Percentiles rank a stretch among this genome's conserved stretches.
Conservation (phyloP, 2,329 filamentous ascomycete species). For the Pseudonectria buxi region DNA sequence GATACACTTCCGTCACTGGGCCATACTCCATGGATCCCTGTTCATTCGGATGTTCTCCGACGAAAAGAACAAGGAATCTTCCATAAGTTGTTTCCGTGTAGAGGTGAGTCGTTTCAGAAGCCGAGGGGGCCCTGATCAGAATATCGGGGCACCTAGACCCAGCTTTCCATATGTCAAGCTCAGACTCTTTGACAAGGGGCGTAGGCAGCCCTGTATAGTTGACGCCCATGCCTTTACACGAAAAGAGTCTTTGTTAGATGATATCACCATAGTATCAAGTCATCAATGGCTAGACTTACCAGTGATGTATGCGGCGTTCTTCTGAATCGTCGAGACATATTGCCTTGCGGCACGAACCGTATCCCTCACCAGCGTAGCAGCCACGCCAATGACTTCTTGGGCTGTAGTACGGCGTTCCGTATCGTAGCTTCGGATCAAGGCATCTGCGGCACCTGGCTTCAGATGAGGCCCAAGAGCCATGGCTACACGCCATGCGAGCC, state of each 20-base stretch:
- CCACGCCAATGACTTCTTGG: constrained; percentile 39
- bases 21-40: constrained; percentile 1
- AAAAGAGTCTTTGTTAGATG: neutral
- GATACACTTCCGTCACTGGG: constrained; percentile 5
- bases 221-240: constrained; percentile 33
- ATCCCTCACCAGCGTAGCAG: constrained; percentile 38
- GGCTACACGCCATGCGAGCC: constrained; percentile 46
- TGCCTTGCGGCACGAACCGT: constrained; percentile 36
- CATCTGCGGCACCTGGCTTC: constrained; percentile 11
- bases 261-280: neutral
- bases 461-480: constrained; percentile 19
- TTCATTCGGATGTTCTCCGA: constrained; percentile 7
- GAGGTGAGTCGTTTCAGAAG: constrained; percentile 17
- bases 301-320: constrained; percentile 42
- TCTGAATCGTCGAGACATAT: constrained; percentile 41
- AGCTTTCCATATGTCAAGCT: constrained; percentile 30
- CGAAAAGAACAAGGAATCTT: constrained; percentile 22
- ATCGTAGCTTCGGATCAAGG: constrained; percentile 37
- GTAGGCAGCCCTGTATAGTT: constrained; percentile 31
- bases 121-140: constrained; percentile 12
- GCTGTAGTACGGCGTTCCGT: constrained; percentile 37
- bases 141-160: constrained; percentile 33
- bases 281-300: constrained; percentile 21
- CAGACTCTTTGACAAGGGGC: constrained; percentile 27
- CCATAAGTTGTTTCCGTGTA: constrained; percentile 28